Evolutionary conservation across 2,329 filamentous ascomycete species (phyloP), one percentile per base, ranked within the genome.

Genomic region (Neurospora sp.): DNA sequence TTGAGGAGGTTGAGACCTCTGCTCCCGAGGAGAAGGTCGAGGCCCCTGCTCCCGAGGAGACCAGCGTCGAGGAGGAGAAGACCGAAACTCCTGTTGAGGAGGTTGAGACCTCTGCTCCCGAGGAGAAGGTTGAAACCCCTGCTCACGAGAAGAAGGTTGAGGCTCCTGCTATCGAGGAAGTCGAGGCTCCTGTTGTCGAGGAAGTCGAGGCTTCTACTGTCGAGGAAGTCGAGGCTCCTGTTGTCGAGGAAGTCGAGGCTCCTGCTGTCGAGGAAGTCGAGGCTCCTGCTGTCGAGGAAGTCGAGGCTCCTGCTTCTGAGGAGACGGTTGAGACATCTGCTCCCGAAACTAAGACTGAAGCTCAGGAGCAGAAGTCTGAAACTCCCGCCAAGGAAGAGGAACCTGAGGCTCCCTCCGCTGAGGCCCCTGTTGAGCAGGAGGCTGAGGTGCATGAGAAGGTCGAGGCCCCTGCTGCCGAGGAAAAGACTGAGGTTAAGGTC

Each of bases 231-330:
- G 8, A 62, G n/a, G 69, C 8, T 40, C 46, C 66, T 39, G 37
- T 5, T 52, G 69, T 40, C 19, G 66, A 66, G 8, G 52, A 69
- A 15, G 66, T 67, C 67, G 70, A 71, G 57, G 68, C 67, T 17
- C 33, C 33, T 39, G 23, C 8, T 52, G 69, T 40, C 19, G 66
- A 66, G 8, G 52, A 69, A 15, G 66, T 67, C 68, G 70, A 71
- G 57, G 68, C 66, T 17, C 33, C 33, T 36, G 41, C 52, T 38
- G 66, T 38, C 4, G 23, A 66, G 6, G 68, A 67, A 19, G n/a
- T 65, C 40, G 8, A 62, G n/a, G 69, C 12, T 40, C 46, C 66
- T 39, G 37, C 8, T 52, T 52, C 52, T 28, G 69, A 68, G 39
- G 19, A 57, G 40, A 19, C 52, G 3, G n/a, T 10, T 17, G 57